Base-by-base conservation (phyloP, 2,329 filamentous ascomycete species). In the Claviceps maximensis region DNA sequence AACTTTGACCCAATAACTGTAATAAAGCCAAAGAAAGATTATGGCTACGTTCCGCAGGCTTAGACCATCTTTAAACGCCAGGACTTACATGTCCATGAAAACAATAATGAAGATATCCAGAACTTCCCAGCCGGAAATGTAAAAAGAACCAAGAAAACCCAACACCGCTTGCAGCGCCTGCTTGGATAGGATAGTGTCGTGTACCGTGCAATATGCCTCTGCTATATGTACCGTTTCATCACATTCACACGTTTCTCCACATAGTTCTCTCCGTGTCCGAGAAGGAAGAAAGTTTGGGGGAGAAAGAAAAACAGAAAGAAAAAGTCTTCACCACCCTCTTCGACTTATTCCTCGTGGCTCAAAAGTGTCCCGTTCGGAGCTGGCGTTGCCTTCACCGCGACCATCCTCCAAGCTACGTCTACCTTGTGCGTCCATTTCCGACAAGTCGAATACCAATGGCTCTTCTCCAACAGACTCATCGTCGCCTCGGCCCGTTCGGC, bases 401-500 rank as follows among this genome's bases (percentile, higher is more conserved):
- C 66, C 68, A 56, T 83, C 80, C 58, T 84, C 80, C 8, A 83
- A 64, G 58, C 78, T 83, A 56, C 77, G 73, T 56, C 80, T 71
- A 46, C 75, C 75, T 53, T 75, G 74, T 19, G 77, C 72, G 58
- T 82, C 81, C 62, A 87, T 78, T 65, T 88, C 84, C 38, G 82
- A 86, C 74, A 88, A 80, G 57, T 84, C 82, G 65, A 88, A 88
- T 10, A 88, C 73, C 10, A 88, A 66, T 0, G 82, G 82, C 61
- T 88, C 84, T 52, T 86, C 84, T 55, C 85, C 82, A 25, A 72
- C 67, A 6, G 78, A 77, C 50, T 74, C 71, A 46, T 72, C 69
- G 25, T 74, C 72, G n/a, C 64, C 69, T 4, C 71, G 69, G 4
- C 61, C 62, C 19, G 69, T 60, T n/a, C 71, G 63, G 29, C 64